A percentile compares a stretch with the other conserved stretches of the same genome.
phyloP scores from a whole-genome alignment of 2,329 filamentous ascomycete genomes.

The Fusarium solani-melongenae region DNA sequence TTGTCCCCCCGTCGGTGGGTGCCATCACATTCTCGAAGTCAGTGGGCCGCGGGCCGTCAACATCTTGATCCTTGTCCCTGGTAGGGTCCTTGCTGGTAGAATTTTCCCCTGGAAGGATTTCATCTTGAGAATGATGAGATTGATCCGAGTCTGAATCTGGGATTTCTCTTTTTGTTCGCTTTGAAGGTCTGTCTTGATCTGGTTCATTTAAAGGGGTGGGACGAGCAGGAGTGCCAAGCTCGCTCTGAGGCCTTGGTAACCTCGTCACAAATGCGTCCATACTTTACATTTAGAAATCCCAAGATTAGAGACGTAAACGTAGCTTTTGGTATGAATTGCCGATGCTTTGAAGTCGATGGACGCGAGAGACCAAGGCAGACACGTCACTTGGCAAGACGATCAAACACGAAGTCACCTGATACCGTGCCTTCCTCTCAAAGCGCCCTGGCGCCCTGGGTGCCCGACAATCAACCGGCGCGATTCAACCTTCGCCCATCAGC shows the following conservation, averaged over 20 bases:
- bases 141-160: conserved; percentile 37
- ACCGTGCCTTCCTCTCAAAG: conserved; percentile 8
- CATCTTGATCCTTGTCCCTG: conserved; percentile 28
- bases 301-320: neutral
- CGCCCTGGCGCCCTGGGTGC: neutral
- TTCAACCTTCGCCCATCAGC: neutral
- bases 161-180: conserved; percentile 46
- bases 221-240: conserved; percentile 16
- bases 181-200: conserved; percentile 41
- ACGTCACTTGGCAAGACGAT: conserved; percentile 19
- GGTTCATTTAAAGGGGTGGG: conserved; percentile 12
- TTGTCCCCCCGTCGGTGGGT: conserved; percentile 71
- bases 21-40: conserved; percentile 70
- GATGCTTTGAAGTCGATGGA: conserved; percentile 6
- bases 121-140: conserved; percentile 32
- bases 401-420: conserved; percentile 56
- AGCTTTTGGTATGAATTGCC: neutral
- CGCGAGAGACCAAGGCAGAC: conserved; percentile 32
- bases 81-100: conserved; percentile 26
- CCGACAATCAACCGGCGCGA: conserved; percentile 44
- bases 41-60: conserved; percentile 38
- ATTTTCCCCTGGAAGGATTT: neutral
- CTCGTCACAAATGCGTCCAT: conserved; percentile 55
- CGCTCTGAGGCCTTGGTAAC: conserved; percentile 35
- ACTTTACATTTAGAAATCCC: conserved; percentile 20